Evolutionary conservation across 495 filamentous ascomycete genomes (phyloP).

Genomic region (Penicillium lagena): DNA sequence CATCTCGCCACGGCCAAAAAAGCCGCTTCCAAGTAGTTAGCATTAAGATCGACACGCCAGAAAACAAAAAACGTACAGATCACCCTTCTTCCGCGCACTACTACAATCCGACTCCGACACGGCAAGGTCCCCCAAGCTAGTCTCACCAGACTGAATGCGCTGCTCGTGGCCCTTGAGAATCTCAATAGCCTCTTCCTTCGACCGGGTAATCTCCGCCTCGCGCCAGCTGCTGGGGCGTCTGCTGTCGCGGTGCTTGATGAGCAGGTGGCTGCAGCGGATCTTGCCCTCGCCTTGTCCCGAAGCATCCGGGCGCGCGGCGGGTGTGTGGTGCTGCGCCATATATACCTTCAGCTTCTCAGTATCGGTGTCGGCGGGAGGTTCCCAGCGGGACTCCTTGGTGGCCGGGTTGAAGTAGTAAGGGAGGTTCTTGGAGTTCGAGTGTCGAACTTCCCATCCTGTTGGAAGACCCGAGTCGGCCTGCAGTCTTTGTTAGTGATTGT

Average conservation of each 20-base stretch:
- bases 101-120: slow-evolving; percentile 89
- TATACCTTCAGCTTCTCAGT: slow-evolving; percentile 84
- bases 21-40: slow-evolving; percentile 54
- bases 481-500: not conserved
- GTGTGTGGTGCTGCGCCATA: slow-evolving; percentile 78
- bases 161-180: slow-evolving; percentile 69
- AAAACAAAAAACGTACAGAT: slow-evolving; percentile 54
- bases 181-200: slow-evolving; percentile 75
- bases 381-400: slow-evolving; percentile 86
- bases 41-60: not conserved
- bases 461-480: slow-evolving; percentile 77
- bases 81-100: slow-evolving; percentile 87
- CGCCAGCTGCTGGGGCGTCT: slow-evolving; percentile 88
- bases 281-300: slow-evolving; percentile 61
- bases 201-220: slow-evolving; percentile 77
- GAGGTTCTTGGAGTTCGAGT: slow-evolving; percentile 94
- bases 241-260: slow-evolving; percentile 88
- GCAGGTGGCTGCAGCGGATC: slow-evolving; percentile 83
- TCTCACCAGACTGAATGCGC: slow-evolving; percentile 62
- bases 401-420: slow-evolving; percentile 93
- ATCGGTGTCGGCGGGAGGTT: slow-evolving; percentile 81
- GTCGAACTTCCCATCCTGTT: slow-evolving; percentile 83
- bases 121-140: slow-evolving; percentile 71
- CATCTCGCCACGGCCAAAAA: slow-evolving; percentile 92
- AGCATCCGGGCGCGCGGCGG: slow-evolving; percentile 42